A percentile compares a stretch with the other conserved stretches of the same genome.
Evolutionary conservation across 1,284 basidiomycete species (phyloP).

Genomic region (Puccinia horiana): DNA sequence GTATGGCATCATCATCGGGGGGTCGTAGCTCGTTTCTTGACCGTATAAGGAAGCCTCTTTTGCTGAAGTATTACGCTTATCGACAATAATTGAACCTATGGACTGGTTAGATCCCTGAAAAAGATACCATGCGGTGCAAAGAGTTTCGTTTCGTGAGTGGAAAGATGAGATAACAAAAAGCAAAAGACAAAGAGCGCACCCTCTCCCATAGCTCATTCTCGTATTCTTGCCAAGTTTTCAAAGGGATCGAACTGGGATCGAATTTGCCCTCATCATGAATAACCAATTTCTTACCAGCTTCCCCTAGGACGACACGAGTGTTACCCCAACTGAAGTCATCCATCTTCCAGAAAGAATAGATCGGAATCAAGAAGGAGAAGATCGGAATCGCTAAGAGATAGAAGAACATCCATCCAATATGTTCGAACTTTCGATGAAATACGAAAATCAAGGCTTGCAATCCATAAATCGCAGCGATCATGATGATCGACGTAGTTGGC

Average conservation of each 20-base stretch:
- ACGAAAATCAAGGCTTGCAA: slow-evolving; percentile 59
- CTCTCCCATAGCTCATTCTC: slow-evolving; percentile 96
- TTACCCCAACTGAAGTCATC: slow-evolving; percentile 73
- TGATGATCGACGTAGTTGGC: slow-evolving; percentile 71
- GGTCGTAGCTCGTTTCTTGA: slow-evolving; percentile 48
- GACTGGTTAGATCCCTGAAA: slow-evolving; percentile 49
- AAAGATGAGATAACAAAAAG: not conserved
- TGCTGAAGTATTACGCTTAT: slow-evolving; percentile 39
- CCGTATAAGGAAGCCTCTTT: slow-evolving; percentile 49
- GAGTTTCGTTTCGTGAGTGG: not conserved
- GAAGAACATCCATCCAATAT: slow-evolving; percentile 82
- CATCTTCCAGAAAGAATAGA: slow-evolving; percentile 99
- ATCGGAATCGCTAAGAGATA: slow-evolving; percentile 91
- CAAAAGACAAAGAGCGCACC: slow-evolving; percentile 61
- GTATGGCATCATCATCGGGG: slow-evolving; percentile 40
- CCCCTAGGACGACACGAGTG: slow-evolving; percentile 89
- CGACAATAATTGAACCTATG: slow-evolving; percentile 45
- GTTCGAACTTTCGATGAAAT: slow-evolving; percentile 58
- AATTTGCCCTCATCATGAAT: slow-evolving; percentile 97
- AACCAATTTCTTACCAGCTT: slow-evolving; percentile 90
- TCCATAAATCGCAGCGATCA: slow-evolving; percentile 92
- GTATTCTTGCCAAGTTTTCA: slow-evolving; percentile 96
- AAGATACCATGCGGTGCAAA: not conserved
- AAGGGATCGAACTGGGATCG: slow-evolving; percentile 83
- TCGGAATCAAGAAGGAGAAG: slow-evolving; percentile 87